Percentiles rank a stretch among this genome's conserved stretches.
These are phyloP conservation scores for Neoconidiobolus thromboides DNA, from an alignment of 371 early-diverging fungal genomes.

Conservation along the genomic window DNA sequence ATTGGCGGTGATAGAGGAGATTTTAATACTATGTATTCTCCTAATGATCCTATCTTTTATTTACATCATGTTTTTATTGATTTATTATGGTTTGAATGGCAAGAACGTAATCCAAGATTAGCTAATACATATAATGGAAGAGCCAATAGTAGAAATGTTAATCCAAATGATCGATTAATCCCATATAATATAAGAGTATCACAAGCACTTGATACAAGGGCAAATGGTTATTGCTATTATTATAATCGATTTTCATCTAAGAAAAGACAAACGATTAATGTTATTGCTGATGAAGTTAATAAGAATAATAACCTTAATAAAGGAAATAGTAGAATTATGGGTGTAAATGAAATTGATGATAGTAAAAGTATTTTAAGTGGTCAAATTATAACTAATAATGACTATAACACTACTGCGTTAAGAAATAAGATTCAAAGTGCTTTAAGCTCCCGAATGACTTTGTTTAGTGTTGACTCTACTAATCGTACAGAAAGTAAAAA, in stretches of 20 bases:
- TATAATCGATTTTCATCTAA: neutral
- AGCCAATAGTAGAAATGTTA: neutral
- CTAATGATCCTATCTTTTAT: constrained; percentile 38
- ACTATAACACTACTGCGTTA: too few species aligned
- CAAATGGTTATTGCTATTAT: neutral
- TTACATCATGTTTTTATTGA: constrained; percentile 36
- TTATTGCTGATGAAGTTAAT: neutral
- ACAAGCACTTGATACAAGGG: constrained; percentile 1
- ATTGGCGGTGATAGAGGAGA: constrained; percentile 19
- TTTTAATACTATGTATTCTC: constrained; percentile 16
- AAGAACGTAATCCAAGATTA: constrained; percentile 7
- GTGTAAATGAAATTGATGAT: too few species aligned
- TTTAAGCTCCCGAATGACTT: too few species aligned
- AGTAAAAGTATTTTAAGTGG: too few species aligned
- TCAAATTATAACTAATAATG: too few species aligned
- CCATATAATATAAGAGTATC: neutral
- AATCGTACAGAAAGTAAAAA: too few species aligned
- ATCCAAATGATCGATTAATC: neutral
- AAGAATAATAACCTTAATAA: too few species aligned
- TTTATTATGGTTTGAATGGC: constrained; percentile 26
- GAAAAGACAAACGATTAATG: too few species aligned
- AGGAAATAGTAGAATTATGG: too few species aligned
- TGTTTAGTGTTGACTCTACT: too few species aligned
- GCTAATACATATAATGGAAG: neutral
- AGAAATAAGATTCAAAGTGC: too few species aligned